These are phyloP conservation scores for Pseudopithomyces maydicus DNA, from an alignment of 2,329 filamentous ascomycete genomes.

Conservation along the genomic window DNA sequence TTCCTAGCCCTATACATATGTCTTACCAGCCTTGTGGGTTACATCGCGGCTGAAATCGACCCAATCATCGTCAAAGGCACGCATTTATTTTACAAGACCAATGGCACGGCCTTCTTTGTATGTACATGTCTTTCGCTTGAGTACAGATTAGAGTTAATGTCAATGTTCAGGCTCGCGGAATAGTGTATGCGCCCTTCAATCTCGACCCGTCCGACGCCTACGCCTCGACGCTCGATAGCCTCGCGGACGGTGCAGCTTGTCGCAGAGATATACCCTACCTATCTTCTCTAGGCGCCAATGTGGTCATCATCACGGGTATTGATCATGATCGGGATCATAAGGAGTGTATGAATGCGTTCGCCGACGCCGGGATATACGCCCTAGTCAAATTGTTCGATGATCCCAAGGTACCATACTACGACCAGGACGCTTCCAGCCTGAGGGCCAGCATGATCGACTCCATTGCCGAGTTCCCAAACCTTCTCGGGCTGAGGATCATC, in stretches of 20 bases:
- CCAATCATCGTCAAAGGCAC: slow-evolving; percentile 4
- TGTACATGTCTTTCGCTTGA: background rate
- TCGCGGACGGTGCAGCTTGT: slow-evolving; percentile 5
- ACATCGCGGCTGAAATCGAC: slow-evolving; percentile 3
- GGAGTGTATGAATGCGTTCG: background rate
- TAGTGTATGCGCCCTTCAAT: background rate
- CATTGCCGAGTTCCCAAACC: background rate
- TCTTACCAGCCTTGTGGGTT: background rate
- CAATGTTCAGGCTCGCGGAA: background rate
- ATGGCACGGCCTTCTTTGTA: slow-evolving; percentile 3
- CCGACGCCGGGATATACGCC: slow-evolving; percentile 2
- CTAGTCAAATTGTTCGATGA: background rate
- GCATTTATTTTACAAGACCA: slow-evolving; percentile 5
- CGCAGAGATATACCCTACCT: slow-evolving; percentile 5
- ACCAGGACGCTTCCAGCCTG: background rate
- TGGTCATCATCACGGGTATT: background rate
- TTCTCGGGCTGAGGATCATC: background rate
- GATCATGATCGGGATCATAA: background rate
- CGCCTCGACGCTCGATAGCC: background rate
- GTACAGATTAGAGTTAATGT: background rate
- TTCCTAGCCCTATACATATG: background rate
- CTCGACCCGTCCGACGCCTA: background rate
- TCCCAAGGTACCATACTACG: background rate
- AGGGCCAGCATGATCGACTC: background rate
- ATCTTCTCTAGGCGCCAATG: background rate